Evolutionary conservation across 1,284 basidiomycete genomes (phyloP).

Genomic region (Nidula niveotomentosa): DNA sequence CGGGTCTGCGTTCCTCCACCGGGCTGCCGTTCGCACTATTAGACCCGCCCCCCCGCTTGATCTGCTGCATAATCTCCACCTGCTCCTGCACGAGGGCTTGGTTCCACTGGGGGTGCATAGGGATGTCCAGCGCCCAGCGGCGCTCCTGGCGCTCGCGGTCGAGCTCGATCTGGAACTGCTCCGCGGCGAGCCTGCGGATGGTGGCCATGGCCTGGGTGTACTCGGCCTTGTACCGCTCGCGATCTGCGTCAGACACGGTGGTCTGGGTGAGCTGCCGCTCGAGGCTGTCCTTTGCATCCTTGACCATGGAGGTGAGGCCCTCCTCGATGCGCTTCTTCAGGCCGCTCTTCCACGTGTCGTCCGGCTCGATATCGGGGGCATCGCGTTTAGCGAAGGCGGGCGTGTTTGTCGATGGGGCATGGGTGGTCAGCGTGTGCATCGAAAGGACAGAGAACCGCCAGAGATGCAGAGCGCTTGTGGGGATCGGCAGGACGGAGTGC

Average conservation of each 20-base stretch:
- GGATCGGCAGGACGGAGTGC: constrained; percentile 11
- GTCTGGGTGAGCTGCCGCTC: constrained; percentile 33
- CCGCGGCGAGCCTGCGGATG: constrained; percentile 36
- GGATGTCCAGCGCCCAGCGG: constrained; percentile 35
- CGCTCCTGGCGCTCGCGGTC: constrained; percentile 41
- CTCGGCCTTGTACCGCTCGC: constrained; percentile 31
- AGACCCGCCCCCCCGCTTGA: constrained; percentile 19
- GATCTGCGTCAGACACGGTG: constrained; percentile 18
- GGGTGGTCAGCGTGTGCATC: constrained; percentile 32
- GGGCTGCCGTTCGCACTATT: constrained; percentile 6
- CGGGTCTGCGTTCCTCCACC: constrained; percentile 6
- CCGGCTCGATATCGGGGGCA: constrained; percentile 44
- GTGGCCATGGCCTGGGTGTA: constrained; percentile 36
- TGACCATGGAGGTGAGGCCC: constrained; percentile 41
- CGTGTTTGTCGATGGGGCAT: constrained; percentile 18
- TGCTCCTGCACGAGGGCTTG: constrained; percentile 38
- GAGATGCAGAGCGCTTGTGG: constrained; percentile 12
- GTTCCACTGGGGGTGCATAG: constrained; percentile 30
- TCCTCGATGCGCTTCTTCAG: constrained; percentile 43
- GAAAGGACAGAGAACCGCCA: constrained; percentile 10
- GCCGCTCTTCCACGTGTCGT: constrained; percentile 49
- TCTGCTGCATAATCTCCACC: constrained; percentile 37
- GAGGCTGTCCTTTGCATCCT: constrained; percentile 44
- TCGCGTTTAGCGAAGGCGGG: constrained; percentile 12
- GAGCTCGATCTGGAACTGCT: constrained; percentile 37